Base-by-base conservation (phyloP, 2,329 filamentous ascomycete species). In the Nemania serpens region DNA sequence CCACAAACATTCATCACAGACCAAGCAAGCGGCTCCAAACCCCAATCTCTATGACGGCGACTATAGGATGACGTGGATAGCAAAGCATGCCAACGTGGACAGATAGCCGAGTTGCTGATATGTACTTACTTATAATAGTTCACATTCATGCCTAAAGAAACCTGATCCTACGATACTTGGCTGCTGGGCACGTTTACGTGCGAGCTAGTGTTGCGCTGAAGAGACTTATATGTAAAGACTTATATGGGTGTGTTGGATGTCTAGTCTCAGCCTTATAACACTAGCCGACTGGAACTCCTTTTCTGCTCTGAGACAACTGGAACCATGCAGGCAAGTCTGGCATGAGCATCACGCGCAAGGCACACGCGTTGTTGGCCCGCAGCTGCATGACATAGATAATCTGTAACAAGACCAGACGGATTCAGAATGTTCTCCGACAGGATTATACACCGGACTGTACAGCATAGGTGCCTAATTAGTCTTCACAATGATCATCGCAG, bases 301-400 rank as follows among this genome's bases (percentile, higher is more conserved):
- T 45, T 45, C 55, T 46, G 36, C 49, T 43, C 56, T 45, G 47
- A 65, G 52, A 64, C 59, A 39, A 43, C 42, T 48, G 49, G 34
- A 55, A 25, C 22, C 51, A 66, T 64, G 61, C 64, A 66, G 52
- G 61, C 59, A 60, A 52, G 48, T 62, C 56, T 66, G 58, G 53
- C 61, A 62, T 49, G 62, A 58, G 50, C 61, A 64, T 58, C 53
- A 62, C 56, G 63, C 58, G 61, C 58, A 57, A 53, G 39, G 47
- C 56, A 58, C 61, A 64, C 58, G 61, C 58, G 50, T 56, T 34
- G 42, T 36, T 57, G 42, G 54, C 56, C 55, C 59, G 56, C 62
- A 66, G 58, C 43, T 66, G 64, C 64, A 66, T 66, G 51, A 56
- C 59, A 66, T 66, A 29, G 25, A 7, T 29, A 58, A 49, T 58